These are phyloP conservation scores for Akanthomyces lecanii DNA, from an alignment of 2,329 filamentous ascomycete genomes.

Conservation along the genomic window DNA sequence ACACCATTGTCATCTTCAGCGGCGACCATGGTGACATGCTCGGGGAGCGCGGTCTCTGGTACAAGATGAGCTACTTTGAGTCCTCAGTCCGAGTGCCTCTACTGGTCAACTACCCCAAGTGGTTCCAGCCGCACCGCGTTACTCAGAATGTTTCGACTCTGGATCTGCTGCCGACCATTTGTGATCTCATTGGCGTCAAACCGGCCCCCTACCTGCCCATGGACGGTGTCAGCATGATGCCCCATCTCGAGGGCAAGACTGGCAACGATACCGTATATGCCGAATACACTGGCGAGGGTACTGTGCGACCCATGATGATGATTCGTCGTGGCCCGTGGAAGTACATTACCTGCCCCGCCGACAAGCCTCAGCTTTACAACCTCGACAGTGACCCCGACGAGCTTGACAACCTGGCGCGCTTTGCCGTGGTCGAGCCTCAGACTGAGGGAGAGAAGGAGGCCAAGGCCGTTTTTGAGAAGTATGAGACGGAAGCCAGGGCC, in stretches of 20 bases:
- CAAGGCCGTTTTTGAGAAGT: constrained; percentile 55
- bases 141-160: constrained; percentile 84
- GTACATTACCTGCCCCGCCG: constrained; percentile 79
- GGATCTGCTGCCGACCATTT: constrained; percentile 84
- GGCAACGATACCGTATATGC: constrained; percentile 85
- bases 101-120: constrained; percentile 73
- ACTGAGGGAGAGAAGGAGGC: constrained; percentile 43
- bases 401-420: constrained; percentile 64
- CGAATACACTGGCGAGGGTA: constrained; percentile 93
- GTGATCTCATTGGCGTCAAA: constrained; percentile 72
- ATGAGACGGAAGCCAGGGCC: constrained; percentile 65
- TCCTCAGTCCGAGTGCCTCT: constrained; percentile 85
- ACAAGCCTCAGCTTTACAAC: constrained; percentile 82
- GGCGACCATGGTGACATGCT: constrained; percentile 97
- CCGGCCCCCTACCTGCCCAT: constrained; percentile 70
- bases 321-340: constrained; percentile 88
- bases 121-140: constrained; percentile 71
- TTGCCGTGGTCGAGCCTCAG: constrained; percentile 36
- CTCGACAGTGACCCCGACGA: constrained; percentile 71
- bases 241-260: constrained; percentile 63
- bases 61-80: constrained; percentile 98
- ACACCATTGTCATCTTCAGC: constrained; percentile 89
- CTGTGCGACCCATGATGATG: constrained; percentile 86
- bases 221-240: constrained; percentile 76
- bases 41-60: constrained; percentile 87